A percentile compares a stretch with the other conserved stretches of the same genome.
phyloP scores from a whole-genome alignment of 2,329 filamentous ascomycete species.

The Fusarium sp. region DNA sequence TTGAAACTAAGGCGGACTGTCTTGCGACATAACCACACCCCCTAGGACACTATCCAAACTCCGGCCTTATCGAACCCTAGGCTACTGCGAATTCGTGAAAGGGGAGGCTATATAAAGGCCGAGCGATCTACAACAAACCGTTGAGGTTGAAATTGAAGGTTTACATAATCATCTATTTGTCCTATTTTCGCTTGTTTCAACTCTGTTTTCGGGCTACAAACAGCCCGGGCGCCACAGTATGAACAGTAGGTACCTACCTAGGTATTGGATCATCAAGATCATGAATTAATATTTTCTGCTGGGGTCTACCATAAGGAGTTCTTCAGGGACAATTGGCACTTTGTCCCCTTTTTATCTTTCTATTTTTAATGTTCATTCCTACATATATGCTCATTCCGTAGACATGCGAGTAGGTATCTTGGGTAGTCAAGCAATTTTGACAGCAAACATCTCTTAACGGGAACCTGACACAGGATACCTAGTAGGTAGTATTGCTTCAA shows the following conservation, averaged over 20 bases:
- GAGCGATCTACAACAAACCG: background rate
- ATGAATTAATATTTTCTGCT: background rate
- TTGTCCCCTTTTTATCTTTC: background rate
- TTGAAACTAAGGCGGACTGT: background rate
- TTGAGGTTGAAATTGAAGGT: constrained; percentile 4
- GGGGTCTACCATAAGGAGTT: background rate
- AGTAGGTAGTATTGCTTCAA: too few relatives aligned
- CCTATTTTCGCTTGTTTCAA: constrained; percentile 6
- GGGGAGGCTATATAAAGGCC: background rate
- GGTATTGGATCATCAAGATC: background rate
- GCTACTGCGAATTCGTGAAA: background rate
- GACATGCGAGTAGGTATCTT: background rate
- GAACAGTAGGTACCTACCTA: background rate
- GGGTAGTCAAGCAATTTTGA: background rate
- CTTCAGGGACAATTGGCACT: background rate
- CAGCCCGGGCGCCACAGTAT: background rate
- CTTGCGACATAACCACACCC: background rate
- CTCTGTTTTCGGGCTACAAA: background rate
- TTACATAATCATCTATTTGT: background rate
- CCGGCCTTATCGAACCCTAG: background rate
- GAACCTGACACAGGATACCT: background rate
- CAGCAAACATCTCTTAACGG: background rate
- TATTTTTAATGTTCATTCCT: background rate
- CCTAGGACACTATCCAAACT: background rate
- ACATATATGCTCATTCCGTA: background rate